Evolutionary conservation across 169 alveolate genomes (phyloP).

Genomic region (Eimeria tenella): DNA sequence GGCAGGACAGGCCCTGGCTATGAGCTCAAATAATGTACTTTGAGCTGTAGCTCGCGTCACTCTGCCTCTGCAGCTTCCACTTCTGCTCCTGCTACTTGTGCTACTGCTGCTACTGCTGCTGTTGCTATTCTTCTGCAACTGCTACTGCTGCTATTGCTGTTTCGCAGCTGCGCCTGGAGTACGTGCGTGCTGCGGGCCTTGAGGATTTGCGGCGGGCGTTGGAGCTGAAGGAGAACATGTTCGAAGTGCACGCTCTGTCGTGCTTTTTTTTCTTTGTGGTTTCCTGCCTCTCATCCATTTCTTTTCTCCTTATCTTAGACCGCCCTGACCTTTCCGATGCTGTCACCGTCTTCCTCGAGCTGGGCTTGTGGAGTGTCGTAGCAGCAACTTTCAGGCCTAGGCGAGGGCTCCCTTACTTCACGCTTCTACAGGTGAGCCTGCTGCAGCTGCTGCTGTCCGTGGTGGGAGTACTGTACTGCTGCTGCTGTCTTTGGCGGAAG

Average conservation of each 20-base stretch:
- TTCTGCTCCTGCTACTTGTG: not conserved
- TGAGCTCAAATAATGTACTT: too few species aligned
- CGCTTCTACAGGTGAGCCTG: slow-evolving; percentile 50
- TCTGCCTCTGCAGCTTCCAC: not conserved
- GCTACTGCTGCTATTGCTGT: not conserved
- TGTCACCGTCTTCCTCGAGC: not conserved
- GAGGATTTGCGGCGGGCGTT: slow-evolving; percentile 4
- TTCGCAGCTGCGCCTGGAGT: slow-evolving; percentile 49
- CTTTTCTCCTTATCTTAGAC: not conserved
- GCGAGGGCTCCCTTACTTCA: slow-evolving; percentile 10
- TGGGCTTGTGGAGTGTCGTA: not conserved
- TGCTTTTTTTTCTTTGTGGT: slow-evolving; percentile 5
- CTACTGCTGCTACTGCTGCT: not conserved
- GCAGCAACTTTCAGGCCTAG: slow-evolving; percentile 42
- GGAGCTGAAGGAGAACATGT: slow-evolving; percentile 48
- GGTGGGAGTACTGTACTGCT: not conserved
- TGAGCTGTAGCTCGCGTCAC: not conserved
- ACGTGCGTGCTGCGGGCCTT: slow-evolving; percentile 12
- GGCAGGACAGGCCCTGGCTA: too few species aligned
- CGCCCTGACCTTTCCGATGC: not conserved
- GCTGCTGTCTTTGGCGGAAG: not conserved
- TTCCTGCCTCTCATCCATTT: not conserved
- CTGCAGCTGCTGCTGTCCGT: not conserved
- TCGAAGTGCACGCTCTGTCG: not conserved
- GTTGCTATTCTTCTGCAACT: not conserved